phyloP scores from a whole-genome alignment of 1,284 basidiomycete genomes.

The Bondarzewia mesenterica region DNA sequence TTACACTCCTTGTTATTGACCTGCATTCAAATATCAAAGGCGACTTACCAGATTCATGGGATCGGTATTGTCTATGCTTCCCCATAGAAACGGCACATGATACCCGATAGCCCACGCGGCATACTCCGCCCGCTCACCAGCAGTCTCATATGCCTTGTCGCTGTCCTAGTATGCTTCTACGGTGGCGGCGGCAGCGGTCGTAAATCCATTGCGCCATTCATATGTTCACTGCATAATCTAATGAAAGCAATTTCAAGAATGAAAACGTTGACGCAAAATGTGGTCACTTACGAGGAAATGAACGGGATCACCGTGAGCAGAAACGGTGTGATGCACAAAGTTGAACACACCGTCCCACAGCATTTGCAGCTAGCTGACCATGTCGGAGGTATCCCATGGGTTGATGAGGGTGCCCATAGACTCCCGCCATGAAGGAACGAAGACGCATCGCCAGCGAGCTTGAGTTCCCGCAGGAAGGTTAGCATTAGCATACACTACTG shows the following conservation, averaged over 20 bases:
- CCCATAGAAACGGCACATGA: not conserved
- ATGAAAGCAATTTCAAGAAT: not conserved
- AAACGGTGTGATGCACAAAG: not conserved
- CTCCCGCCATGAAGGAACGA: not conserved
- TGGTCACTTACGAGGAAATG: not conserved
- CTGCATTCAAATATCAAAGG: not conserved
- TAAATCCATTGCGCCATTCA: not conserved
- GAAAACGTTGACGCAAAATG: no score
- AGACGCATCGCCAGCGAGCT: not conserved
- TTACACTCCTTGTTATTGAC: not conserved
- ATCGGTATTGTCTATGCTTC: not conserved
- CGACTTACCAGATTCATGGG: not conserved
- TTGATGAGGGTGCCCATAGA: not conserved
- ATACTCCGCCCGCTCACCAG: not conserved
- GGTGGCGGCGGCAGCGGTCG: not conserved
- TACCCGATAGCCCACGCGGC: not conserved
- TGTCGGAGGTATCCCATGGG: not conserved
- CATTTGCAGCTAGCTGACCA: not conserved
- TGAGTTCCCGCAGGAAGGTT: not conserved
- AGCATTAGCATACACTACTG: not conserved
- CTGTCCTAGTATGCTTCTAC: not conserved
- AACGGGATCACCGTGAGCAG: not conserved
- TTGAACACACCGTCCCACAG: not conserved
- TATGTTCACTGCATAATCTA: not conserved
- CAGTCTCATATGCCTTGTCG: not conserved